Conservation (phyloP, 2,329 filamentous ascomycete species). For the Scedosporium apiospermum region DNA sequence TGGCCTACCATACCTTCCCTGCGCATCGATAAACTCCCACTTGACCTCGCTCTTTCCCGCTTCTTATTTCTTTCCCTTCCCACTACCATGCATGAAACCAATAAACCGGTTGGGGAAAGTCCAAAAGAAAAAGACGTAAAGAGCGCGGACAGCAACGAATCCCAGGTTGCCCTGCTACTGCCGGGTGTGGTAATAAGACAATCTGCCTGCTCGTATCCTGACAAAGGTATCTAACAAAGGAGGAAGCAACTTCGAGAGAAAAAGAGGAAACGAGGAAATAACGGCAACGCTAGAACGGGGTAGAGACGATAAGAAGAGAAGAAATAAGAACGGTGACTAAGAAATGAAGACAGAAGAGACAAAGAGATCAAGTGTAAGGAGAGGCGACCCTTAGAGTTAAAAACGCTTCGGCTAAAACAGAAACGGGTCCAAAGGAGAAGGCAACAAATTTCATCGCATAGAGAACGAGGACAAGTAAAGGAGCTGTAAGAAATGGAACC, state of each 20-base stretch:
- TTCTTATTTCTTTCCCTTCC: neutral
- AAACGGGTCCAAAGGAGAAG: constrained; percentile 13
- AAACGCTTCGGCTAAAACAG: constrained; percentile 12
- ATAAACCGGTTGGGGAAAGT: constrained; percentile 13
- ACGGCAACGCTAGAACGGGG: constrained; percentile 15
- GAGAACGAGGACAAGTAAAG: neutral
- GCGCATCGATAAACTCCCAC: neutral
- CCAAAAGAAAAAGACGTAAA: constrained; percentile 10
- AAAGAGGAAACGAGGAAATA: constrained; percentile 32
- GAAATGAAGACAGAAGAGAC: constrained; percentile 20
- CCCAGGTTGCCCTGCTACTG: neutral
- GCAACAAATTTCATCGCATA: constrained; percentile 7
- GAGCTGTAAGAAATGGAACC: neutral
- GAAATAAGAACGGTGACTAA: constrained; percentile 7
- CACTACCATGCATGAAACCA: neutral
- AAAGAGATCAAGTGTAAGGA: constrained; percentile 20
- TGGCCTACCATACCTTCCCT: neutral
- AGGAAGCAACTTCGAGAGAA: constrained; percentile 20
- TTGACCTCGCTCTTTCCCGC: neutral
- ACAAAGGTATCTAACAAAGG: constrained; percentile 27
- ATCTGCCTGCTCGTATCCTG: constrained; percentile 17
- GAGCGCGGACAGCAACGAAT: neutral
- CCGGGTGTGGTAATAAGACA: neutral
- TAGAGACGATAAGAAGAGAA: constrained; percentile 12
- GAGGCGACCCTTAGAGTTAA: constrained; percentile 10